Base-by-base conservation (phyloP, 768 basidiomycete genomes). In the Roridomyces roridus region DNA sequence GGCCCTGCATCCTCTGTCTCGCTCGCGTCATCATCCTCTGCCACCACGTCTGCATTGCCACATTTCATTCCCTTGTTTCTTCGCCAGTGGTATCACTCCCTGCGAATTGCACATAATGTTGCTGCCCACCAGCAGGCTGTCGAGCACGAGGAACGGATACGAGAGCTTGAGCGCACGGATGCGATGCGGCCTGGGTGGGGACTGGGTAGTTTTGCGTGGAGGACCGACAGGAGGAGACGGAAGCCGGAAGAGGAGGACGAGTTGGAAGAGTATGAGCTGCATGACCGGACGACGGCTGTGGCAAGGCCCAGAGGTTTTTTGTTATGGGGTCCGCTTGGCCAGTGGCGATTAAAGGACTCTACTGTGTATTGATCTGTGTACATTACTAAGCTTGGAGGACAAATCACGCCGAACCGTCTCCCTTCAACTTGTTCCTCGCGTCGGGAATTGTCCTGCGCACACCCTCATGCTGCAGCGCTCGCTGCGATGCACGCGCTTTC, bases 321-420 rank as follows among this genome's bases (percentile, higher is more conserved):
- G 86, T 91, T 89, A 87, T 92, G 90, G 89, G 88, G 89, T 0
- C 90, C 91, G 3, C 70, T 93, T 20, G 76, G 81, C 42, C 78
- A 80, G 25, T 93, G 90, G 91, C 77, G 92, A 42, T 70, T 93
- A 62, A 83, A 87, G 62, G 92, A 94, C 65, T 83, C 89, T 59
- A 92, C 91, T 9, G 77, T 80, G 46, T 94, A 94, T 70, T 78
- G 65, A 74, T 54, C 44, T 63, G 18, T 56, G 59, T 56, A 56
- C 23, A 23, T 50, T 60, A 46, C 26, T 34, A 11, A 34, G 7
- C 31, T 34, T 15, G 31, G 31, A 11, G 31, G 10, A 34, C 10
- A 34, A 34, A 8, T 3, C 31, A 15, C 15, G 4, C 31, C 31
- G 31, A 34, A n/a, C n/a, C n/a, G n/a, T n/a, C n/a, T n/a, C n/a